Evolutionary conservation across 148 eudicot genomes (phyloP), one percentile per base, ranked within the genome.

Genomic region (Simmondsia chinensis): DNA sequence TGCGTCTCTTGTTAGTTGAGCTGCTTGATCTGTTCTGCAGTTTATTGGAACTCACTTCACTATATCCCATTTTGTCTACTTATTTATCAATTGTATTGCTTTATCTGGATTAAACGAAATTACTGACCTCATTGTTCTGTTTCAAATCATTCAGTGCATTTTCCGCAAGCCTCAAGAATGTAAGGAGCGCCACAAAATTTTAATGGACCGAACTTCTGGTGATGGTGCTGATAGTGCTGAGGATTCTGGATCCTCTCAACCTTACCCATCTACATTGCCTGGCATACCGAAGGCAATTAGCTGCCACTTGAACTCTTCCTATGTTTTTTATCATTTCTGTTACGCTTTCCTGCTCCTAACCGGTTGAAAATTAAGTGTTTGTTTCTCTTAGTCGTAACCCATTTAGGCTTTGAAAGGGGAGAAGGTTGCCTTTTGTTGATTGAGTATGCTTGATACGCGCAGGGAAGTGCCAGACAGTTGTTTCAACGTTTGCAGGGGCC

Each of bases 141-240:
- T 49, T 56, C 17, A 25, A 59, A 32, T 39, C 39, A 7, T 58
- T 56, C 75, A 91, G 97, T 72, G 83, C 46, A 72, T 66, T 20
- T 84, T 71, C 50, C 97, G 83, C 29, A 82, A 76, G 64, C 77
- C 97, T 54, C 63, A 68, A 50, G 97, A 91, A 48, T 91, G 97
- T 71, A 85, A 75, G 66, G 95, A 85, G 62, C 88, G 76, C 27
- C 95, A 91, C 59, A 74, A 65, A 39, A 28, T 33, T 51, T 68
- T 85, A 54, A 74, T 91, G 80, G 91, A 82, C 47, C 73, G 60
- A 58, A 73, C 76, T 50, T 49, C 77, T 52, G 88, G 88, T 52
- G 97, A 91, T 72, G 88, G 97, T 26, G 89, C 88, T 33, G 97
- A 85, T 56, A 79, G 83, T 65, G 96, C 96, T 48, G 95, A 91